These are phyloP conservation scores for Solanum bukasovii DNA, from an alignment of 257 asterid species.

Conservation along the genomic window DNA sequence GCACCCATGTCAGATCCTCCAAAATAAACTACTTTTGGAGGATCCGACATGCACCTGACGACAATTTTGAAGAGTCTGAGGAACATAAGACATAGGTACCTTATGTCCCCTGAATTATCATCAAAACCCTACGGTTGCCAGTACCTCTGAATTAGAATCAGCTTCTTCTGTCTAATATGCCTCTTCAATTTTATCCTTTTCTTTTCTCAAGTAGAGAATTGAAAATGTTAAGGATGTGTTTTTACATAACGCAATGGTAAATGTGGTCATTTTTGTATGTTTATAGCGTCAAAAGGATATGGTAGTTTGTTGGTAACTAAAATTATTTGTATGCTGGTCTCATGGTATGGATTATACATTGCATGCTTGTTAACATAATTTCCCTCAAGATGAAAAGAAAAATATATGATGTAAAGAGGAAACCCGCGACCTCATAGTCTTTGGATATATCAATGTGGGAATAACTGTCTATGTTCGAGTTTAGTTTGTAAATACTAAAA, in stretches of 20 bases:
- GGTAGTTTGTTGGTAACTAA: neutral
- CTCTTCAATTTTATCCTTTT: neutral
- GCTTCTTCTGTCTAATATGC: neutral
- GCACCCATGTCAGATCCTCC: neutral
- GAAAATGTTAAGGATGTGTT: neutral
- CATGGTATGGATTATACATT: neutral
- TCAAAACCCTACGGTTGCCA: neutral
- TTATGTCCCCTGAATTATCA: neutral
- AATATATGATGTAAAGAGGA: neutral
- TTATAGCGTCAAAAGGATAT: neutral
- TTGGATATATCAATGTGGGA: neutral
- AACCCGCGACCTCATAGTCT: neutral
- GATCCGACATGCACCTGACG: neutral
- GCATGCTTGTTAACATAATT: neutral
- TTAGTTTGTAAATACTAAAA: neutral
- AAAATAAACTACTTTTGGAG: neutral
- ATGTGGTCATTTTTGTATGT: neutral
- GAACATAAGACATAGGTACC: neutral
- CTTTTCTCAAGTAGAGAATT: neutral
- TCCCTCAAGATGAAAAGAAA: neutral
- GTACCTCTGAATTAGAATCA: neutral
- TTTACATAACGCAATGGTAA: neutral
- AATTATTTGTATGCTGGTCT: neutral
- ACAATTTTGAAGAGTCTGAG: neutral
- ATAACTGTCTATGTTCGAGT: neutral